These are phyloP conservation scores for Vigna nakashimae DNA, from an alignment of 306 rosid genomes.

Conservation along the genomic window DNA sequence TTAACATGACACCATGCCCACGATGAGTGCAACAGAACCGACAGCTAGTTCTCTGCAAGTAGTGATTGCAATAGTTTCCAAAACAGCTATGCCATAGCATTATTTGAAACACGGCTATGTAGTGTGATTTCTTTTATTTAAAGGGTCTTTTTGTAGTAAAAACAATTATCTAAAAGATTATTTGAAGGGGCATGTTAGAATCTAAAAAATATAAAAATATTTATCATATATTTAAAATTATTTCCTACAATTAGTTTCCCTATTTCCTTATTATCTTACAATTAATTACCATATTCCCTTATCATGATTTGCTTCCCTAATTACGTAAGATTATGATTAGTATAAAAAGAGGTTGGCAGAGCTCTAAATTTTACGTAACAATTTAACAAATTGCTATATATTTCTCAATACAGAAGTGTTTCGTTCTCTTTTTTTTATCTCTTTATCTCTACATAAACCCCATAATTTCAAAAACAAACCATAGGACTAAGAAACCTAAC, in stretches of 20 bases:
- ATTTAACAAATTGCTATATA: not conserved
- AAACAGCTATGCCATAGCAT: no score
- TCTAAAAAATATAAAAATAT: no score
- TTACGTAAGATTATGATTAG: not conserved
- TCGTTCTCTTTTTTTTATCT: not conserved
- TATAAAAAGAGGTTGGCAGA: not conserved
- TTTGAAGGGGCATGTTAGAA: not conserved
- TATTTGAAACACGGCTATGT: not conserved
- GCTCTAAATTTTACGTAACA: not conserved
- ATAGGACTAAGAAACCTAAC: no score
- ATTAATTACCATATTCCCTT: not conserved
- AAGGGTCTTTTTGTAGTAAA: not conserved
- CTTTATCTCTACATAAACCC: not conserved
- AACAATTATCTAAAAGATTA: no score
- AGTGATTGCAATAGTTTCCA: no score
- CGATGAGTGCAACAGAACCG: no score
- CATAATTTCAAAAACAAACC: not conserved
- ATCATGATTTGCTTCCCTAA: not conserved
- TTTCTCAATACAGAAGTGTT: not conserved
- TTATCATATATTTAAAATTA: no score
- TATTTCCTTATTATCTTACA: not conserved
- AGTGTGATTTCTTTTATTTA: not conserved
- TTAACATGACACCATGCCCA: no score
- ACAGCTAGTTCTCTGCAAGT: no score
- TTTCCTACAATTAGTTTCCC: no score